phyloP scores from a whole-genome alignment of 2,329 filamentous ascomycete genomes.

The Penicillium palitans region DNA sequence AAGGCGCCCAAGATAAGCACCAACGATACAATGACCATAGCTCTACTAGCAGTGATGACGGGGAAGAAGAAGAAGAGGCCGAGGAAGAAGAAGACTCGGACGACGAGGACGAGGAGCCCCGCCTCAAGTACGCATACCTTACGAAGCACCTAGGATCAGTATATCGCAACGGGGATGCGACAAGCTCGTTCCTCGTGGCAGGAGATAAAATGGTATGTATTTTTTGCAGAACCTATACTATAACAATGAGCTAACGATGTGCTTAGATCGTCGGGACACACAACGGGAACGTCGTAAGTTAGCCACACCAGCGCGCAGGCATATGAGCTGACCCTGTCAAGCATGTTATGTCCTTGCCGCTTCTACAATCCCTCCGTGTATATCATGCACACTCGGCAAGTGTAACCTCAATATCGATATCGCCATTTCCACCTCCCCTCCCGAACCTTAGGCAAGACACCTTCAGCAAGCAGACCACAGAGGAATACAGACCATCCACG shows the following conservation, averaged over 20 bases:
- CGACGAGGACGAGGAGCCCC: conserved; percentile 89
- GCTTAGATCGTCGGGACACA: conserved; percentile 84
- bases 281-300: conserved; percentile 87
- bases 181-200: conserved; percentile 83
- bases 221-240: neutral
- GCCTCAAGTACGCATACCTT: conserved; percentile 86
- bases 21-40: conserved; percentile 24
- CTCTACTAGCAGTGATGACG: conserved; percentile 27
- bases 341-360: conserved; percentile 83
- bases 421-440: conserved; percentile 71
- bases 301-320: neutral
- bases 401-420: conserved; percentile 85
- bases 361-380: conserved; percentile 75
- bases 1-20: conserved; percentile 17
- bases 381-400: conserved; percentile 94
- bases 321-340: conserved; percentile 40
- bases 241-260: conserved; percentile 33
- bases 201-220: conserved; percentile 89
- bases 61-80: conserved; percentile 50
- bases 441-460: conserved; percentile 44
- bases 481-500: conserved; percentile 27
- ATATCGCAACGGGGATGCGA: conserved; percentile 94
- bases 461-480: conserved; percentile 33
- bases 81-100: conserved; percentile 72
- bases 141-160: conserved; percentile 76